Base-by-base conservation (phyloP, 192 early-diverging fungal species). In the Umbelopsis sp. region DNA sequence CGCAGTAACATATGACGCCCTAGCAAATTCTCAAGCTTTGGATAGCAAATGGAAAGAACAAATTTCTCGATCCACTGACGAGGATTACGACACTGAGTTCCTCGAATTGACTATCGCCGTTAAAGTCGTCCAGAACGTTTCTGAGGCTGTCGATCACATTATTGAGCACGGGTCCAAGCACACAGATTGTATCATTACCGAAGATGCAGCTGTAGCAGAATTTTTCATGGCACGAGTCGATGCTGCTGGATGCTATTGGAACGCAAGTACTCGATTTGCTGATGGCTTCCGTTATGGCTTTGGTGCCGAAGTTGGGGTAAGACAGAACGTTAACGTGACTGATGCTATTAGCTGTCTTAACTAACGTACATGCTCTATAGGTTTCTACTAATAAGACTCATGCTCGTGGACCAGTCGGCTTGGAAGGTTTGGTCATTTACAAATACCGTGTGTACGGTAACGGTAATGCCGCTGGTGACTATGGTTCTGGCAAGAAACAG, bases 261-360 rank as follows among this genome's bases (percentile, higher is more conserved):
- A 99, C 75, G 96, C 96, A 6, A 91, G 88, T 70, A 97, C 95
- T 22, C 84, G 97, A 21, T 98, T 99, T 83, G 95, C 97, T 38
- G 97, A 99, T 78, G 97, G 97, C 8, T 99, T 99, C 89, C 88
- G 96, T 66, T 98, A 97, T 82, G 97, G 97, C 20, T 99, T 99
- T 84, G 97, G 97, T 32, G 92, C 97, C 0, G 97, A 99, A 81
- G 95, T 99, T 70, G 97, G 97, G 29, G 94, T 93, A 73, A 70
- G 73, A 69, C 17, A 32, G 70, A 24, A 32, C 52, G 69, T 74
- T 25, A 24, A 20, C 41, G 21, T 0, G 10, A 32, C 77, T 16
- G 29, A 16, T 32, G 4, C n/a, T n/a, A n/a, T n/a, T 54, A 72
- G 32, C 22, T 6, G 75, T 22, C 1, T 62, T 12, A 50, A 16